phyloP scores from a whole-genome alignment of 768 basidiomycete genomes.

The Filobasidium wieringae region DNA sequence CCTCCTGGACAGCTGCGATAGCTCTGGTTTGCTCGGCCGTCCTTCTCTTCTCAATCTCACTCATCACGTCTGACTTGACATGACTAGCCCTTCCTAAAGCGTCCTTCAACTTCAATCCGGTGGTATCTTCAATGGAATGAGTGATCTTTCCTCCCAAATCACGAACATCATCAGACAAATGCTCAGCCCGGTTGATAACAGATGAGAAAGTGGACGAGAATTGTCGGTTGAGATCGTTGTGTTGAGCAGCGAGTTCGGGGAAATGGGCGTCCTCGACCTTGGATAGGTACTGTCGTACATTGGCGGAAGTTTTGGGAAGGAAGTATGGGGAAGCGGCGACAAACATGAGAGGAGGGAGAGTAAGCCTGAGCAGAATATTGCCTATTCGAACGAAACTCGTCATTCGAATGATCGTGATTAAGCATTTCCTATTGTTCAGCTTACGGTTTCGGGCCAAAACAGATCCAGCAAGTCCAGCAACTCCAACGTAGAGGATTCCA shows the following conservation, averaged over 20 bases:
- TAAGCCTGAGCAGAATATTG: conserved; percentile 52
- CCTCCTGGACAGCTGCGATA: conserved; percentile 1
- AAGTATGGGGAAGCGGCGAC: conserved; percentile 63
- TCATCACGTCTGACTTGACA: conserved; percentile 17
- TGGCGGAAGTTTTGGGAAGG: conserved; percentile 68
- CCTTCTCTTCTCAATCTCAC: conserved; percentile 17
- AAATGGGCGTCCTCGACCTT: conserved; percentile 59
- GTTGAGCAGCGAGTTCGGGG: conserved; percentile 57
- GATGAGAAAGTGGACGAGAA: conserved; percentile 26
- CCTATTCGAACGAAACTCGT: conserved; percentile 15
- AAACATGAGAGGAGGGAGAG: conserved; percentile 69
- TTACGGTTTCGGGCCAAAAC: conserved; percentile 67
- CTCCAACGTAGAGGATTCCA: conserved; percentile 77
- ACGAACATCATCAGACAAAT: conserved; percentile 37
- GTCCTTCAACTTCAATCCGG: conserved; percentile 62
- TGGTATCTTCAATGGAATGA: conserved; percentile 52
- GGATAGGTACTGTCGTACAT: conserved; percentile 55
- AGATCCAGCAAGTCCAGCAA: conserved; percentile 77
- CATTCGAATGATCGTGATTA: background rate
- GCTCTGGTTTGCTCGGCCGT: conserved; percentile 15
- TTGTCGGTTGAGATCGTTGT: conserved; percentile 38
- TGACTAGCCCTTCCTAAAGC: conserved; percentile 45
- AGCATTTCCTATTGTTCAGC: background rate
- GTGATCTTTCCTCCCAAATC: conserved; percentile 44
- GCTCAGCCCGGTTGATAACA: conserved; percentile 46